phyloP scores from a whole-genome alignment of 441 rosid genomes.

The Pelargonium fulgidum region DNA sequence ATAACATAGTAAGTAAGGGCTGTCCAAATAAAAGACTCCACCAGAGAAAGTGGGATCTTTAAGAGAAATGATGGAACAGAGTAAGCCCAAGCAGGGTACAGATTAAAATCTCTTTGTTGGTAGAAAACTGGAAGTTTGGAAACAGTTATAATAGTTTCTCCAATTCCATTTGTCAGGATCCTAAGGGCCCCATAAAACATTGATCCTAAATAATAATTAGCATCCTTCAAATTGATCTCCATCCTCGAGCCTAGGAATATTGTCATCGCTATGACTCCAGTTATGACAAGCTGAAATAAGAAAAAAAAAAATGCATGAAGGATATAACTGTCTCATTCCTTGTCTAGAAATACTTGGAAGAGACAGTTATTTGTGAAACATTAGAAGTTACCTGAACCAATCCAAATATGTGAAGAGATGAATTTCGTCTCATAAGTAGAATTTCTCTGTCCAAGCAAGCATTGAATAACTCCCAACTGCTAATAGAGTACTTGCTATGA shows the following conservation, averaged over 20 bases:
- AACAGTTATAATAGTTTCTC: conserved; percentile 49
- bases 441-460: conserved; percentile 52
- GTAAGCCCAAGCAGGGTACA: conserved; percentile 69
- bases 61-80: conserved; percentile 43
- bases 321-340: too few relatives aligned
- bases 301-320: too few relatives aligned
- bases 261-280: conserved; percentile 49
- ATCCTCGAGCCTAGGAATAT: conserved; percentile 38
- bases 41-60: conserved; percentile 53
- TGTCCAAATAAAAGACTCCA: conserved; percentile 56
- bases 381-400: conserved; percentile 28
- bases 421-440: conserved; percentile 51
- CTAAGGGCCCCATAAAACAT: conserved; percentile 44
- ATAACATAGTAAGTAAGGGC: conserved; percentile 56
- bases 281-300: conserved; percentile 29
- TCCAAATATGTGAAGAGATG: conserved; percentile 40
- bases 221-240: conserved; percentile 32
- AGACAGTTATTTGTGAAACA: background rate
- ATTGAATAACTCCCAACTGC: conserved; percentile 45
- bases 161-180: conserved; percentile 45
- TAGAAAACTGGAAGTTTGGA: conserved; percentile 45
- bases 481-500: conserved; percentile 30
- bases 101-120: conserved; percentile 47
- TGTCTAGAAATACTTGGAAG: background rate
- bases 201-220: conserved; percentile 50